Conservation (phyloP, 345 rosid species). For the Pugionium cornutum region DNA sequence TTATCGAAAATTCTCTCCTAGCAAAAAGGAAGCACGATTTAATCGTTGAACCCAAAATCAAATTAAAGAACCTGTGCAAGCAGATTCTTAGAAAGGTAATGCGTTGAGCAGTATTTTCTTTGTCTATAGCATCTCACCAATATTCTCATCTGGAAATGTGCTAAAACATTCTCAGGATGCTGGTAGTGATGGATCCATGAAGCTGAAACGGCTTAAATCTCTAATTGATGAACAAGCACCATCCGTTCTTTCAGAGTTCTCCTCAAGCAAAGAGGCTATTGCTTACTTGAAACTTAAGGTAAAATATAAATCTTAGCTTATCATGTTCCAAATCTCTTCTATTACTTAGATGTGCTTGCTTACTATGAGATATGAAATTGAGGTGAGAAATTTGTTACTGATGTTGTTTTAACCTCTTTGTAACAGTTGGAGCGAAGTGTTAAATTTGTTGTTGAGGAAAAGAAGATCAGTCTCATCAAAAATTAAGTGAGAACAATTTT, state of each 20-base stretch:
- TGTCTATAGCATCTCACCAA: conserved; percentile 4
- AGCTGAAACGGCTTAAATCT: conserved; percentile 73
- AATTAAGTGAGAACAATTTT: conserved; percentile 46
- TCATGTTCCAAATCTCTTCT: background rate
- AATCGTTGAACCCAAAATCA: conserved; percentile 52
- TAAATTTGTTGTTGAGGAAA: conserved; percentile 63
- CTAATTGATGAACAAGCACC: conserved; percentile 64
- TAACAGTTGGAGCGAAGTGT: conserved; percentile 75
- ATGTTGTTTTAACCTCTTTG: background rate
- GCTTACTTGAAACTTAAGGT: conserved; percentile 76
- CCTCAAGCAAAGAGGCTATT: conserved; percentile 66
- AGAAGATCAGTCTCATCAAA: conserved; percentile 58
- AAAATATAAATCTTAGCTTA: conserved; percentile 8
- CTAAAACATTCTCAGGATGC: conserved; percentile 51
- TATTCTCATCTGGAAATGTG: background rate
- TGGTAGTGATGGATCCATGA: conserved; percentile 62
- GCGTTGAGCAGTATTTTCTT: background rate
- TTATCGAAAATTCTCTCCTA: conserved; percentile 13
- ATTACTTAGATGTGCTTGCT: background rate
- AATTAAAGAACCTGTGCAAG: conserved; percentile 71
- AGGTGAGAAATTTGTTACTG: background rate
- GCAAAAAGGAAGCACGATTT: conserved; percentile 42
- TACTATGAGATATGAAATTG: background rate
- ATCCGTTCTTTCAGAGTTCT: conserved; percentile 50
- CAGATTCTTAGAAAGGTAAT: conserved; percentile 71